A percentile compares a stretch with the other conserved stretches of the same genome.
Conservation (phyloP, 2,329 filamentous ascomycete species). For the Paraconiothyrium brasiliense region DNA sequence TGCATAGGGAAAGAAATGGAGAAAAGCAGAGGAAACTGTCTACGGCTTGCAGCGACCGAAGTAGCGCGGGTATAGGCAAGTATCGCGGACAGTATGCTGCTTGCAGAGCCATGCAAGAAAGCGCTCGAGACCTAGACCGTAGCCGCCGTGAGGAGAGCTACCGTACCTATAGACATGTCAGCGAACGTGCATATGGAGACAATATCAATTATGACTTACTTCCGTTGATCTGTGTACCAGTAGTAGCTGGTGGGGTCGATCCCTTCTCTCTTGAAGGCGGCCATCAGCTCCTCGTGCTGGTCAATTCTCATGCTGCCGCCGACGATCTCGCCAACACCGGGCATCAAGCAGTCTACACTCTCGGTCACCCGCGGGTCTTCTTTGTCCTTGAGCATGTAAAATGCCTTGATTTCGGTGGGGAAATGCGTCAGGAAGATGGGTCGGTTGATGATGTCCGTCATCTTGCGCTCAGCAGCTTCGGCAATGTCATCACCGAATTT, state of each 20-base stretch:
- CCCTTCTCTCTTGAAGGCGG: slow-evolving; percentile 84
- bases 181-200: slow-evolving; percentile 12
- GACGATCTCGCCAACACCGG: slow-evolving; percentile 95
- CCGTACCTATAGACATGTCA: slow-evolving; percentile 72
- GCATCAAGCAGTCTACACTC: slow-evolving; percentile 88
- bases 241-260: slow-evolving; percentile 89
- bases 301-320: slow-evolving; percentile 97
- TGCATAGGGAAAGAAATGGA: slow-evolving; percentile 3
- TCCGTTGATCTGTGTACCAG: slow-evolving; percentile 98
- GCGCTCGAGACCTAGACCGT: slow-evolving; percentile 90
- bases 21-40: slow-evolving; percentile 18
- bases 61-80: slow-evolving; percentile 81
- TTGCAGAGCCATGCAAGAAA: slow-evolving; percentile 75
- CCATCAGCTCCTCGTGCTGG: slow-evolving; percentile 83
- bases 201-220: slow-evolving; percentile 66
- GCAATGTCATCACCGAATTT: slow-evolving; percentile 97
- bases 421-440: slow-evolving; percentile 98
- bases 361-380: slow-evolving; percentile 86
- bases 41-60: slow-evolving; percentile 83
- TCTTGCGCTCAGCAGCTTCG: slow-evolving; percentile 92
- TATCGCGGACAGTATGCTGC: slow-evolving; percentile 72
- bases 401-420: slow-evolving; percentile 96
- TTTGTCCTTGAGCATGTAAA: slow-evolving; percentile 95
- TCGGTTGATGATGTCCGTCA: slow-evolving; percentile 96
- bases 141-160: slow-evolving; percentile 89